Evolutionary conservation across 1,284 basidiomycete genomes (phyloP).

Genomic region (Phellopilus nigrolimitatus): DNA sequence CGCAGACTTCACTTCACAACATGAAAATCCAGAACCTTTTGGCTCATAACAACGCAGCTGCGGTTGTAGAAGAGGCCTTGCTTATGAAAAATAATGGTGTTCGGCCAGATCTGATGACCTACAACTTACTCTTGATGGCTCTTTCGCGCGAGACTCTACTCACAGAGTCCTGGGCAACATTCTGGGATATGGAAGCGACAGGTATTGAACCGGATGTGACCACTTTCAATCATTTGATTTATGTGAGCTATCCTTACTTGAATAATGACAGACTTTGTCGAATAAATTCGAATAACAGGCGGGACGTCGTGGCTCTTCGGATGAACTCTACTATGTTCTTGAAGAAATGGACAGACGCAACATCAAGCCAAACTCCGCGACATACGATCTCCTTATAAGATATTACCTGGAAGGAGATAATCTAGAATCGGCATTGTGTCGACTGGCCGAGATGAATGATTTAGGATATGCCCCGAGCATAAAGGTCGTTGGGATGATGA

Average conservation of each 20-base stretch:
- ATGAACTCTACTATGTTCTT: constrained; percentile 32
- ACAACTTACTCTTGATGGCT: constrained; percentile 49
- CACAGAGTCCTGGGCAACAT: constrained; percentile 60
- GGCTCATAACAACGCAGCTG: background rate
- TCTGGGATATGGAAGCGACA: constrained; percentile 64
- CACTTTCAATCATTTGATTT: constrained; percentile 61
- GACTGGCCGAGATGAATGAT: constrained; percentile 46
- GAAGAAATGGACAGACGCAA: constrained; percentile 44
- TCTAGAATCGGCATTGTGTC: constrained; percentile 59
- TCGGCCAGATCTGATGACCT: constrained; percentile 48
- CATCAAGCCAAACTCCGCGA: constrained; percentile 45
- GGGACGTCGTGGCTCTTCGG: constrained; percentile 20
- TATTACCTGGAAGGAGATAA: constrained; percentile 44
- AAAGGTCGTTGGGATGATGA: constrained; percentile 42
- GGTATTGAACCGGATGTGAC: constrained; percentile 52
- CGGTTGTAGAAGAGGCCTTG: constrained; percentile 16
- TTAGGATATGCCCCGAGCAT: constrained; percentile 45
- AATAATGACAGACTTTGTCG: background rate
- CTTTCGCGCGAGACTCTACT: constrained; percentile 36
- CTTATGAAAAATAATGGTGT: constrained; percentile 52
- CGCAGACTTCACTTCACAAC: constrained; percentile 3
- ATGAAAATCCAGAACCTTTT: background rate
- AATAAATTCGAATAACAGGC: constrained; percentile 19
- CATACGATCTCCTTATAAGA: constrained; percentile 50
- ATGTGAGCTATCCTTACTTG: constrained; percentile 37